These are phyloP conservation scores for Scleroderma bovista DNA, from an alignment of 768 basidiomycete species.

Conservation along the genomic window DNA sequence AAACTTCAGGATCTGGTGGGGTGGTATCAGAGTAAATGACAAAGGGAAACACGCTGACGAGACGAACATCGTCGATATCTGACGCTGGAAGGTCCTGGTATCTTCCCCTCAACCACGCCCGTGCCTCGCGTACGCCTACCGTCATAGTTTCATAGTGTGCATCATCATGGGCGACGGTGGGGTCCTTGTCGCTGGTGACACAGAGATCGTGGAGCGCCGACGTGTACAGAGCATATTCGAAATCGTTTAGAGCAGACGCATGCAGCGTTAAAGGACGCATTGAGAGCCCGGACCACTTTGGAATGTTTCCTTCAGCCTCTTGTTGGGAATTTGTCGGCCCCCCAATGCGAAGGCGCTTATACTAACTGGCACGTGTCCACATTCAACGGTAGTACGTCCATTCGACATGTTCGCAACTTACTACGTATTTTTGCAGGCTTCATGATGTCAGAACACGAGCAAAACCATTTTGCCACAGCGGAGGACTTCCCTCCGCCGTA, in stretches of 20 bases:
- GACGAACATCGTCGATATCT: constrained; percentile 55
- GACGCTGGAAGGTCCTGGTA: constrained; percentile 49
- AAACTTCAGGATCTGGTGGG: constrained; percentile 53
- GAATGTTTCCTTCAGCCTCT: background rate
- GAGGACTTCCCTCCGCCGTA: constrained; percentile 7
- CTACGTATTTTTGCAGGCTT: background rate
- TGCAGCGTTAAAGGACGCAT: constrained; percentile 67
- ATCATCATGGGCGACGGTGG: constrained; percentile 33
- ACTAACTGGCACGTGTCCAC: constrained; percentile 1
- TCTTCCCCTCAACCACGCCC: constrained; percentile 72
- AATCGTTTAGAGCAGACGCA: constrained; percentile 68
- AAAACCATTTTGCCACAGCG: background rate
- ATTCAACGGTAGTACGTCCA: background rate
- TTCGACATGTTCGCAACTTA: background rate
- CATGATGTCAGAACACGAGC: background rate
- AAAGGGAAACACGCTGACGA: background rate
- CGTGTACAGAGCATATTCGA: constrained; percentile 67
- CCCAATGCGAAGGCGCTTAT: background rate
- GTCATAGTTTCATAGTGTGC: constrained; percentile 47
- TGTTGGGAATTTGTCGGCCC: background rate
- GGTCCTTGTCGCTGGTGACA: constrained; percentile 27
- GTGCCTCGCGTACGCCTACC: constrained; percentile 58
- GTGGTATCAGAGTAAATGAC: background rate
- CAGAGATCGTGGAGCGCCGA: constrained; percentile 50
- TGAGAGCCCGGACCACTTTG: constrained; percentile 1